Percentiles rank a stretch among this genome's conserved stretches.
These are phyloP conservation scores for Russula compacta DNA, from an alignment of 768 basidiomycete species.

Conservation along the genomic window DNA sequence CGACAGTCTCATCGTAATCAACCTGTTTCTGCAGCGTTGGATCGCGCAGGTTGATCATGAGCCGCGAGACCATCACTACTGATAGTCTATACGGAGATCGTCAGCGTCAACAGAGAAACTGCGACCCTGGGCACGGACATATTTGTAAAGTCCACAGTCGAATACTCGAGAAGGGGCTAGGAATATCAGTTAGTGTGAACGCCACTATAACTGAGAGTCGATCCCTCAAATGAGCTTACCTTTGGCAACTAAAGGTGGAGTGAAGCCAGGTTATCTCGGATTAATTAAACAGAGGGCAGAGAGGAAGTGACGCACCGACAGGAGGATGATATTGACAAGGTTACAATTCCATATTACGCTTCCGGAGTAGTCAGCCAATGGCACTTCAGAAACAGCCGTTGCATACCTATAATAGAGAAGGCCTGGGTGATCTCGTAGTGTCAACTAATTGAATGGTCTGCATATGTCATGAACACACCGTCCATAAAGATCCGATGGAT, in stretches of 20 bases:
- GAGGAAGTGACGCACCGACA: slow-evolving; percentile 2
- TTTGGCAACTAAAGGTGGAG: neutral
- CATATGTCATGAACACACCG: slow-evolving; percentile 1
- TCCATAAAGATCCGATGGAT: slow-evolving; percentile 4
- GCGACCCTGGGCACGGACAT: neutral
- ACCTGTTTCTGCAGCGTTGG: neutral
- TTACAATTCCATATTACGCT: slow-evolving; percentile 13
- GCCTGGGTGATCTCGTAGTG: neutral
- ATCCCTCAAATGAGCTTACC: neutral
- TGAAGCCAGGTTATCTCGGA: neutral
- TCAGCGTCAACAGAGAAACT: neutral
- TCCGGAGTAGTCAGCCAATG: neutral
- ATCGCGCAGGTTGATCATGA: slow-evolving; percentile 17
- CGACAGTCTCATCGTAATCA: neutral
- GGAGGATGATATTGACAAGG: slow-evolving; percentile 7
- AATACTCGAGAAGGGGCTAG: neutral
- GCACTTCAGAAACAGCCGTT: neutral
- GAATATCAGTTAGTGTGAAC: neutral
- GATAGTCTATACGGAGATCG: neutral
- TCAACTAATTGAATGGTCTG: neutral
- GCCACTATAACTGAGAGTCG: neutral
- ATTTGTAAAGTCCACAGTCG: slow-evolving; percentile 5
- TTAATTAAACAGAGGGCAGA: neutral
- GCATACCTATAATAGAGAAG: slow-evolving; percentile 14
- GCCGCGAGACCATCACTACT: slow-evolving; percentile 11